Evolutionary conservation across 2,329 filamentous ascomycete genomes (phyloP).

Genomic region (Epichloe bromicola): DNA sequence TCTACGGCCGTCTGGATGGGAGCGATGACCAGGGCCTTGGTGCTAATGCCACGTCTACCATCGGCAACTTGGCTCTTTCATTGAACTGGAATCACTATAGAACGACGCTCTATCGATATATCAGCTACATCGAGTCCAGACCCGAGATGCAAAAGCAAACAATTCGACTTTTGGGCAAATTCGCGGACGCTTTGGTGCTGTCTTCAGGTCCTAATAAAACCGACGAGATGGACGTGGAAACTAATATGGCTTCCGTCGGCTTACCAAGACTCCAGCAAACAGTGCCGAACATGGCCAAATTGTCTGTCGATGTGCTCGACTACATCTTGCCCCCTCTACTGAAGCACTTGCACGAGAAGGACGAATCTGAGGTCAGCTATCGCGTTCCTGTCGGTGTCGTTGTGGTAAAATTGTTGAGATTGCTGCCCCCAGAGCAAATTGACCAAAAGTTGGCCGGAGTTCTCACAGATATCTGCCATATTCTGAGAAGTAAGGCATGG

Average conservation of each 20-base stretch:
- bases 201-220: conserved; percentile 32
- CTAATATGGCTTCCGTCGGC: conserved; percentile 12
- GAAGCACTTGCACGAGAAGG: conserved; percentile 84
- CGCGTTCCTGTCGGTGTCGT: conserved; percentile 84
- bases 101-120: conserved; percentile 70
- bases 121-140: conserved; percentile 67
- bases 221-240: conserved; percentile 32
- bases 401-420: conserved; percentile 71
- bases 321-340: conserved; percentile 68
- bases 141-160: conserved; percentile 76
- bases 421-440: conserved; percentile 63
- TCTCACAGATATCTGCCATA: conserved; percentile 83
- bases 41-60: conserved; percentile 71
- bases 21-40: conserved; percentile 73
- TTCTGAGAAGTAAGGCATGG: conserved; percentile 76
- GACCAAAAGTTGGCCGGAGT: conserved; percentile 66
- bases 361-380: conserved; percentile 86
- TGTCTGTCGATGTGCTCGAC: conserved; percentile 57
- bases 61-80: conserved; percentile 60
- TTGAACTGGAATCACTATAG: conserved; percentile 88
- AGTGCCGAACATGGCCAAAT: conserved; percentile 52
- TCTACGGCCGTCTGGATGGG: conserved; percentile 65
- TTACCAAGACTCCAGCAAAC: conserved; percentile 43
- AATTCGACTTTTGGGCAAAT: conserved; percentile 65
- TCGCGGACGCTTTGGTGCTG: conserved; percentile 61